Base-by-base conservation (phyloP, 768 basidiomycete species). In the Panaeolus papilionaceus region DNA sequence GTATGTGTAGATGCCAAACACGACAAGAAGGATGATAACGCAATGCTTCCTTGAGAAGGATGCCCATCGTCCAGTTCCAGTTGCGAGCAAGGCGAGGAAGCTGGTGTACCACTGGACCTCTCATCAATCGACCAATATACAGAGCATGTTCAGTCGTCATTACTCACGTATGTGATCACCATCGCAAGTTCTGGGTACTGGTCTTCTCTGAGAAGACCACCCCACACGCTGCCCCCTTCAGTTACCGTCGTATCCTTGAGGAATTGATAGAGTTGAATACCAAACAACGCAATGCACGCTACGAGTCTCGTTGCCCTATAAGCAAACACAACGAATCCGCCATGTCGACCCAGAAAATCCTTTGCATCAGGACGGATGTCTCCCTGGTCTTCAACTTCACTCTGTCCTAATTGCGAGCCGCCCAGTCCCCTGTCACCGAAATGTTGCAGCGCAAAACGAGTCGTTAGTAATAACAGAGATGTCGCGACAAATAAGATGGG, bases 1-100 rank as follows among this genome's bases (percentile, higher is more conserved):
- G 72, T 87, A 86, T 20, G 77, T 71, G 73, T 86, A 91, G 2
- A 89, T 79, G 0, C 66, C 68, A 79, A 70, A 79, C 68, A 71
- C 77, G 64, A 67, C 80, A 49, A 80, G 39, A 8, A 81, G 71
- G 3, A 81, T 38, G 38, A 74, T 11, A 54, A 69, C 77, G 40
- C 75, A 70, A 67, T 81, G 77, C 37, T 69, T 66, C 2, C 73
- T 70, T 11, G 71, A 39, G 11, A 76, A 70, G 6, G 71, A 66
- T 38, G 78, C 79, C 64, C 79, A 74, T 10, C 71, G 72, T 23
- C 75, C 74, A 2, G 79, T 72, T 0, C 77, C 69, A n/a, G 84
- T 68, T 3, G 83, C 74, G 11, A 83, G 64, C 49, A 83, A 69
- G 1, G 81, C 79, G 28, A 85, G 73, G 23, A 86, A 44, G 9